These are phyloP conservation scores for Nemania bipapillata DNA, from an alignment of 2,329 filamentous ascomycete species.

Conservation along the genomic window DNA sequence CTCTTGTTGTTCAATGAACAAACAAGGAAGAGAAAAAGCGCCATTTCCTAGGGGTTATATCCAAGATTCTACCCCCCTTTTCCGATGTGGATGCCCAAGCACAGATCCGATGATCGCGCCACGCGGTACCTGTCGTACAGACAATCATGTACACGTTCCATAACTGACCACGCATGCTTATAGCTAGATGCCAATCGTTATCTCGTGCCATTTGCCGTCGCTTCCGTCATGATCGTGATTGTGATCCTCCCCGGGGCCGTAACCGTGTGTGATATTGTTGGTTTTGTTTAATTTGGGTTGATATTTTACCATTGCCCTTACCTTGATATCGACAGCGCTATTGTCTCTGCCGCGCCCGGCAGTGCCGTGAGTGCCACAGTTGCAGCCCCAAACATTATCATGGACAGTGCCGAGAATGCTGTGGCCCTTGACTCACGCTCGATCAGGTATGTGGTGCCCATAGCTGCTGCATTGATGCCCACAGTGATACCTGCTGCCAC, in stretches of 20 bases:
- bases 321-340: slow-evolving; percentile 52
- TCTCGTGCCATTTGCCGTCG: not conserved
- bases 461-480: slow-evolving; percentile 69
- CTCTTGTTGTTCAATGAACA: not conserved
- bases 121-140: slow-evolving; percentile 1
- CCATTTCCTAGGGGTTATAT: not conserved
- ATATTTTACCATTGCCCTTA: slow-evolving; percentile 33
- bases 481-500: slow-evolving; percentile 64
- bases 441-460: slow-evolving; percentile 69
- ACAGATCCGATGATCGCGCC: not conserved
- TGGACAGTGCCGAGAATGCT: slow-evolving; percentile 66
- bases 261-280: slow-evolving; percentile 8
- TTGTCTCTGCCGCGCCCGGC: slow-evolving; percentile 56
- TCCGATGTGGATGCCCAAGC: not conserved
- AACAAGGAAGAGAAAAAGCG: too few relatives aligned
- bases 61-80: not conserved
- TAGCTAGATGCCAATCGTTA: not conserved
- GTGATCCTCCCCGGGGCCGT: not conserved
- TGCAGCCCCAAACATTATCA: slow-evolving; percentile 67
- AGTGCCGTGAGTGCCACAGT: slow-evolving; percentile 66
- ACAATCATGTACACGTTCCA: slow-evolving; percentile 17
- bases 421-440: slow-evolving; percentile 64
- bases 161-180: not conserved
- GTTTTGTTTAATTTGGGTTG: slow-evolving; percentile 4
- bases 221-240: slow-evolving; percentile 6